A percentile compares a stretch with the other conserved stretches of the same genome.
Evolutionary conservation across 345 rosid species (phyloP).

Genomic region (Euphorbia tirucalli): DNA sequence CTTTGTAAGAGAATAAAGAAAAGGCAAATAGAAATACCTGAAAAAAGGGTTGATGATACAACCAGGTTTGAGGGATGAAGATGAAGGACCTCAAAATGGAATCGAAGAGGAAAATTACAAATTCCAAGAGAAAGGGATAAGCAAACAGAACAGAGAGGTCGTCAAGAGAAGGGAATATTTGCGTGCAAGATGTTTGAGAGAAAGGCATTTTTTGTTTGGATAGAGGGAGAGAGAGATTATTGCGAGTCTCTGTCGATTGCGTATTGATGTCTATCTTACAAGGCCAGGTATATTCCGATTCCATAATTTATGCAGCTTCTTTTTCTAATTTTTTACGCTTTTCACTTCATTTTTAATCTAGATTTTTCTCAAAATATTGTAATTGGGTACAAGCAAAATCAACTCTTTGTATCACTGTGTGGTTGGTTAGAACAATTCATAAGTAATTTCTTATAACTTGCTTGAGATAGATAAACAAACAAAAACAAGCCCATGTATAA

Average conservation of each 20-base stretch:
- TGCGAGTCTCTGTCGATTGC: background rate
- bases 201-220: background rate
- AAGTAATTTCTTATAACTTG: too few species aligned
- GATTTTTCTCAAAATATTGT: too few species aligned
- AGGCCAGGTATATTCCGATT: background rate
- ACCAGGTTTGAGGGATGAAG: background rate
- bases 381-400: too few species aligned
- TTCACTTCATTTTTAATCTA: too few species aligned
- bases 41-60: background rate
- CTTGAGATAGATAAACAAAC: too few species aligned
- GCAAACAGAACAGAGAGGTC: background rate
- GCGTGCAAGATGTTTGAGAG: background rate
- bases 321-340: background rate
- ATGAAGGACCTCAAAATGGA: background rate
- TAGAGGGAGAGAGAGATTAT: background rate
- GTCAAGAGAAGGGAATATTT: background rate
- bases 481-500: too few species aligned
- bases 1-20: background rate
- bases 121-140: conserved; percentile 2
- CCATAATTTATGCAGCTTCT: background rate
- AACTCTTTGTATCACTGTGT: too few species aligned
- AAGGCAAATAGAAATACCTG: background rate
- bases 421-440: too few species aligned
- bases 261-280: background rate
- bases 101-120: too few species aligned